Evolutionary conservation across 306 rosid genomes (phyloP).

Genomic region (Sindora glabra): DNA sequence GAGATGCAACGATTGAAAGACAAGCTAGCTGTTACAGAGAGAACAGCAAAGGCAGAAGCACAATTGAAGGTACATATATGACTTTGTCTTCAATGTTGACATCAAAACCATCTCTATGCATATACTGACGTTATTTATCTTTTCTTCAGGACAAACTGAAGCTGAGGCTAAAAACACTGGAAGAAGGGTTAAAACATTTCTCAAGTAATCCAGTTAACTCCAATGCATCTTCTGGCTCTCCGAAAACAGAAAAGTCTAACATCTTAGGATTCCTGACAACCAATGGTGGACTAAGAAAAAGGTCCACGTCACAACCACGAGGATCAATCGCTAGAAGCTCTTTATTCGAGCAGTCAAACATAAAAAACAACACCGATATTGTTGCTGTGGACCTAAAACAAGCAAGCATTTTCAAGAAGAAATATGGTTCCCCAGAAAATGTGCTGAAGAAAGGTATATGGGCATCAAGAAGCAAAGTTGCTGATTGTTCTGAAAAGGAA

Average conservation of each 20-base stretch:
- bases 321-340: constrained; percentile 40
- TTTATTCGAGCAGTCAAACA: constrained; percentile 32
- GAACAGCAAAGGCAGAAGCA: constrained; percentile 95
- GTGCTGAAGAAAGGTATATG: constrained; percentile 57
- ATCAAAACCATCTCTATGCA: not conserved
- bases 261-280: constrained; percentile 60
- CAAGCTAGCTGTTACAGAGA: constrained; percentile 65
- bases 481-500: constrained; percentile 63
- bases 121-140: not conserved
- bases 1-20: constrained; percentile 87
- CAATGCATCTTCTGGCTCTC: constrained; percentile 36
- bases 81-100: not conserved
- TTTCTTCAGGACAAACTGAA: constrained; percentile 70
- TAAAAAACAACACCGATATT: constrained; percentile 29
- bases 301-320: constrained; percentile 76
- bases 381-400: constrained; percentile 28
- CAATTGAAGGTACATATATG: constrained; percentile 61
- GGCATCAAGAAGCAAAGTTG: constrained; percentile 65
- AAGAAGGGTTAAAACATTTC: constrained; percentile 72
- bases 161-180: constrained; percentile 75
- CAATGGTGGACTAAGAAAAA: constrained; percentile 53
- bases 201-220: constrained; percentile 28
- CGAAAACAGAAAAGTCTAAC: constrained; percentile 51
- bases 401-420: constrained; percentile 32
- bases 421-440: constrained; percentile 36